phyloP scores from a whole-genome alignment of 192 early-diverging fungal species.

The Entomortierella parvispora region DNA sequence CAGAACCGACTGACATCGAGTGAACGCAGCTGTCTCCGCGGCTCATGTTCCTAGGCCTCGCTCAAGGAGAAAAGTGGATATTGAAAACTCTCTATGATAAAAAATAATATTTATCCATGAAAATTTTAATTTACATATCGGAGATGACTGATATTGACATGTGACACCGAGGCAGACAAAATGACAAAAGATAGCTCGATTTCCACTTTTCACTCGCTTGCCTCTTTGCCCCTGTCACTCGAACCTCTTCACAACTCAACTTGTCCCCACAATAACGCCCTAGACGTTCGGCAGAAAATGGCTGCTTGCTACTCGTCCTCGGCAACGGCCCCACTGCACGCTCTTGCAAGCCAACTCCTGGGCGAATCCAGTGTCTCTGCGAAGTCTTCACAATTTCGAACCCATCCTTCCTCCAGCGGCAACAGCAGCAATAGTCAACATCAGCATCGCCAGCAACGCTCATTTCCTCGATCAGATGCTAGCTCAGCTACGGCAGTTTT shows the following conservation, averaged over 20 bases:
- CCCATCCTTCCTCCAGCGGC: background rate
- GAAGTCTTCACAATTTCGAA: slow-evolving; percentile 1
- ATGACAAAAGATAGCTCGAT: too few relatives aligned
- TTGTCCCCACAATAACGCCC: background rate
- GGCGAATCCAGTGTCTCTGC: slow-evolving; percentile 27
- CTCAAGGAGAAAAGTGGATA: too few relatives aligned
- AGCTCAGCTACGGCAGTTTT: background rate
- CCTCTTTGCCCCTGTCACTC: background rate
- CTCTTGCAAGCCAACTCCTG: slow-evolving; percentile 33
- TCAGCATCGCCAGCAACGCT: slow-evolving; percentile 5
- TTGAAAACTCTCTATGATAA: too few relatives aligned
- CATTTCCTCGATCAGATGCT: background rate
- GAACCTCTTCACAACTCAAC: background rate
- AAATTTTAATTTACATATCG: too few relatives aligned
- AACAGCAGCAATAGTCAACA: background rate
- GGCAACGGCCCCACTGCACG: slow-evolving; percentile 25
- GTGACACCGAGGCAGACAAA: too few relatives aligned
- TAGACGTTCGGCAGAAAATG: slow-evolving; percentile 8
- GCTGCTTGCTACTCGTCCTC: slow-evolving; percentile 32
- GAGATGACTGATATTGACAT: too few relatives aligned
- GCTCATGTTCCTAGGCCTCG: too few relatives aligned
- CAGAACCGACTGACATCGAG: too few relatives aligned
- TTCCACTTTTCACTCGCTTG: background rate
- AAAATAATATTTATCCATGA: too few relatives aligned
- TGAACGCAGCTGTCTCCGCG: too few relatives aligned